These are phyloP conservation scores for Fusarium camptoceras DNA, from an alignment of 2,329 filamentous ascomycete genomes.

Conservation along the genomic window DNA sequence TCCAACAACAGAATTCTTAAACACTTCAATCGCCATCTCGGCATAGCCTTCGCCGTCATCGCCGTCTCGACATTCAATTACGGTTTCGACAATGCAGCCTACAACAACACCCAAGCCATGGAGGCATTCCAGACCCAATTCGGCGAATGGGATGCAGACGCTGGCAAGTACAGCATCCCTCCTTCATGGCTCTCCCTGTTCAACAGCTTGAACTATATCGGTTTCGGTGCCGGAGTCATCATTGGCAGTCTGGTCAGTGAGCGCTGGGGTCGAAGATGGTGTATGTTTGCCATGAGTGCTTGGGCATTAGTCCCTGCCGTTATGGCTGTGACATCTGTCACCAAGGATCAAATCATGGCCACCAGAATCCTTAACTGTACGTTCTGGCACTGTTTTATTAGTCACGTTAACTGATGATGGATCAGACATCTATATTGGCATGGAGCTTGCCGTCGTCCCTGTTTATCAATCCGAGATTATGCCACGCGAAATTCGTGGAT, in stretches of 20 bases:
- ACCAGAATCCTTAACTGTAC: slow-evolving; percentile 40
- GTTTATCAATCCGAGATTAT: slow-evolving; percentile 51
- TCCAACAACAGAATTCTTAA: slow-evolving; percentile 26
- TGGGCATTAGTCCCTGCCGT: slow-evolving; percentile 47
- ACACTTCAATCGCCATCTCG: slow-evolving; percentile 34
- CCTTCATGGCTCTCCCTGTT: slow-evolving; percentile 52
- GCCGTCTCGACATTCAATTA: slow-evolving; percentile 55
- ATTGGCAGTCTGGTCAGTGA: slow-evolving; percentile 41
- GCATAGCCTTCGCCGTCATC: slow-evolving; percentile 40
- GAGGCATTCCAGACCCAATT: slow-evolving; percentile 51
- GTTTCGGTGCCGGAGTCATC: slow-evolving; percentile 49
- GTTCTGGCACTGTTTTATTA: not conserved
- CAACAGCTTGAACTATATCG: slow-evolving; percentile 52
- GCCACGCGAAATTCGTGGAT: slow-evolving; percentile 44
- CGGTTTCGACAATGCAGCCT: slow-evolving; percentile 55
- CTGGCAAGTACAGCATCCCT: slow-evolving; percentile 44
- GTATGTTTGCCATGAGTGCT: slow-evolving; percentile 52
- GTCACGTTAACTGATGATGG: not conserved
- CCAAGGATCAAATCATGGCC: slow-evolving; percentile 38
- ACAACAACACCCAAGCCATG: slow-evolving; percentile 54
- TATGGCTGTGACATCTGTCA: slow-evolving; percentile 32
- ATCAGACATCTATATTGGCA: slow-evolving; percentile 38
- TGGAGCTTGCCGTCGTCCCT: slow-evolving; percentile 48
- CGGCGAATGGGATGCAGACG: slow-evolving; percentile 44
- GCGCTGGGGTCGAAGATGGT: slow-evolving; percentile 44